Conservation (phyloP, 495 filamentous ascomycete genomes). For the Xylona heveae region DNA sequence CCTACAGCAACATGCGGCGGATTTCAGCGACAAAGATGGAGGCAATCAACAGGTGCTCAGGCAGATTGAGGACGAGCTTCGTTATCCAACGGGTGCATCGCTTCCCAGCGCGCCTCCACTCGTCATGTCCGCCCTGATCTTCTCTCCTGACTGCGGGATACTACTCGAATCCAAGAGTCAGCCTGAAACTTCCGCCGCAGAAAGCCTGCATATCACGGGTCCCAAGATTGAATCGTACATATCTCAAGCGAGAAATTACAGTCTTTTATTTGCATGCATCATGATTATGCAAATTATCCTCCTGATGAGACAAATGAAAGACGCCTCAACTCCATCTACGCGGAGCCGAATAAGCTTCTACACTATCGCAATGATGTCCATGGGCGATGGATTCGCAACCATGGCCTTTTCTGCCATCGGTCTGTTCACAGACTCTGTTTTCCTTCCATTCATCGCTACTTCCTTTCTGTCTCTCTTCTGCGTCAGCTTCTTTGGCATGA, state of each 20-base stretch:
- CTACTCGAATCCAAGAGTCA: slow-evolving; percentile 76
- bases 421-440: slow-evolving; percentile 38
- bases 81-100: slow-evolving; percentile 65
- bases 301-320: slow-evolving; percentile 68
- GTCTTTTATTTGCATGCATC: slow-evolving; percentile 41
- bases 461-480: slow-evolving; percentile 56
- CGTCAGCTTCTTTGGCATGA: slow-evolving; percentile 53
- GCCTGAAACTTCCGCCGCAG: slow-evolving; percentile 40
- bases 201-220: slow-evolving; percentile 48
- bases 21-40: slow-evolving; percentile 8
- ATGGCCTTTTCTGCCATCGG: slow-evolving; percentile 43
- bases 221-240: slow-evolving; percentile 60
- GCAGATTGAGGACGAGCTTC: slow-evolving; percentile 63
- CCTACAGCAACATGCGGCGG: slow-evolving; percentile 52
- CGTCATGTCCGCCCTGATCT: slow-evolving; percentile 65
- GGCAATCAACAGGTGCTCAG: slow-evolving; percentile 26
- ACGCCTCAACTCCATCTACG: slow-evolving; percentile 86
- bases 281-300: slow-evolving; percentile 51
- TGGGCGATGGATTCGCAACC: slow-evolving; percentile 54
- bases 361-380: slow-evolving; percentile 63
- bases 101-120: slow-evolving; percentile 44
- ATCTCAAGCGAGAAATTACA: slow-evolving; percentile 38
- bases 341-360: slow-evolving; percentile 78
- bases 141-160: slow-evolving; percentile 85
- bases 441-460: slow-evolving; percentile 42